Conservation (phyloP, 495 filamentous ascomycete genomes). For the Penicillium atrosanguineum region DNA sequence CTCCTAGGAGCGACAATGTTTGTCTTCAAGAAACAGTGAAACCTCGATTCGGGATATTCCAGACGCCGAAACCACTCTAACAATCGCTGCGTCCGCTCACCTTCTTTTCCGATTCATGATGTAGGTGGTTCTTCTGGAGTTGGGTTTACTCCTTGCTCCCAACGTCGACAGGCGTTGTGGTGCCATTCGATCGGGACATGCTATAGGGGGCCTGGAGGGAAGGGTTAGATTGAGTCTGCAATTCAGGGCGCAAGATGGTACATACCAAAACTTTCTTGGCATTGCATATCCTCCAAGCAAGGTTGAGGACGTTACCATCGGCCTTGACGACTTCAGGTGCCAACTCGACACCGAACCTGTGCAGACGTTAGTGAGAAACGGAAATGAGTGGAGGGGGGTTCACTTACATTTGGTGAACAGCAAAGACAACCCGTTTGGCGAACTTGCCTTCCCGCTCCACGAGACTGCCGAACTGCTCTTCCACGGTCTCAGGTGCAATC, state of each 20-base stretch:
- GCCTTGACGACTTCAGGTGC: conserved; percentile 89
- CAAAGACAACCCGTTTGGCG: conserved; percentile 84
- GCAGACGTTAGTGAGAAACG: conserved; percentile 6
- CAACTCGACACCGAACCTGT: conserved; percentile 88
- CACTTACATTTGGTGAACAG: conserved; percentile 82
- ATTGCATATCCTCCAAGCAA: conserved; percentile 94
- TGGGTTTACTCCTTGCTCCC: conserved; percentile 24
- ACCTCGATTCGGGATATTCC: neutral
- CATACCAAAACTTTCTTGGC: conserved; percentile 92
- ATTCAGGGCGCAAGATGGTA: conserved; percentile 7
- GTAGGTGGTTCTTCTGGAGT: neutral
- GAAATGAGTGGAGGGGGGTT: neutral
- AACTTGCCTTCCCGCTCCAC: conserved; percentile 87
- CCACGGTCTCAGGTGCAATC: conserved; percentile 75
- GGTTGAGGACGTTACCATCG: conserved; percentile 85
- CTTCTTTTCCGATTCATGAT: neutral
- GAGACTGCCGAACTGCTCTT: conserved; percentile 78
- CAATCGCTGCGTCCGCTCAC: neutral
- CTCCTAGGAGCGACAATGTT: neutral
- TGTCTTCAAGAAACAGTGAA: neutral
- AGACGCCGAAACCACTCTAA: neutral
- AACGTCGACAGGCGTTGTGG: conserved; percentile 40
- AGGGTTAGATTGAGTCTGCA: conserved; percentile 1
- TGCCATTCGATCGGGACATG: conserved; percentile 44
- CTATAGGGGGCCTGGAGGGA: conserved; percentile 44